A percentile compares a stretch with the other conserved stretches of the same genome.
phyloP scores from a whole-genome alignment of 306 rosid species.

The Prunus davidiana region DNA sequence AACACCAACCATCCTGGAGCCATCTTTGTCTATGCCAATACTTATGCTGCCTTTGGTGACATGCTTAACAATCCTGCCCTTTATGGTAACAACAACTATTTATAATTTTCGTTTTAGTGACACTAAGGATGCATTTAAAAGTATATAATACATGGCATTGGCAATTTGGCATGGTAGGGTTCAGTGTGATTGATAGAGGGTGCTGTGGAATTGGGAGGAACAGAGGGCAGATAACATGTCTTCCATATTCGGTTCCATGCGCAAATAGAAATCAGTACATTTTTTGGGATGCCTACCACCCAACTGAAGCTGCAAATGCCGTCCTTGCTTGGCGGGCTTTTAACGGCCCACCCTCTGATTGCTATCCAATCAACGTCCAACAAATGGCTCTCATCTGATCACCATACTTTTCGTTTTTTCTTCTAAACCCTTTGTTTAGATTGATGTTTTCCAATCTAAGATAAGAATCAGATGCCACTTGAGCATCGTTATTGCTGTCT shows the following conservation, averaged over 20 bases:
- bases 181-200: conserved; percentile 54
- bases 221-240: conserved; percentile 60
- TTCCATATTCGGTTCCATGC: conserved; percentile 60
- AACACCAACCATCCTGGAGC: conserved; percentile 46
- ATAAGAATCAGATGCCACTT: too few relatives aligned
- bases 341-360: conserved; percentile 49
- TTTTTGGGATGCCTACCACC: conserved; percentile 93
- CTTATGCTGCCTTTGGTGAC: conserved; percentile 57
- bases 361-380: conserved; percentile 64
- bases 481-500: too few relatives aligned
- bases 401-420: neutral
- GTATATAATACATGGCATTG: too few relatives aligned
- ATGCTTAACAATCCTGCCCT: conserved; percentile 62
- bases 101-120: too few relatives aligned
- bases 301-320: conserved; percentile 58
- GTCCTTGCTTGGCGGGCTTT: conserved; percentile 61
- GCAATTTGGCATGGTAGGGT: conserved; percentile 37
- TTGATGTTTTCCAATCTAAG: neutral
- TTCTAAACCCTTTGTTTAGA: neutral
- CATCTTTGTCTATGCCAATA: conserved; percentile 51
- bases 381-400: conserved; percentile 55
- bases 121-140: too few relatives aligned
- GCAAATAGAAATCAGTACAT: conserved; percentile 34
- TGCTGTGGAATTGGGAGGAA: conserved; percentile 73
- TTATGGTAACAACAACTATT: conserved; percentile 36